phyloP scores from a whole-genome alignment of 306 rosid species.

The Vigna angularis region DNA sequence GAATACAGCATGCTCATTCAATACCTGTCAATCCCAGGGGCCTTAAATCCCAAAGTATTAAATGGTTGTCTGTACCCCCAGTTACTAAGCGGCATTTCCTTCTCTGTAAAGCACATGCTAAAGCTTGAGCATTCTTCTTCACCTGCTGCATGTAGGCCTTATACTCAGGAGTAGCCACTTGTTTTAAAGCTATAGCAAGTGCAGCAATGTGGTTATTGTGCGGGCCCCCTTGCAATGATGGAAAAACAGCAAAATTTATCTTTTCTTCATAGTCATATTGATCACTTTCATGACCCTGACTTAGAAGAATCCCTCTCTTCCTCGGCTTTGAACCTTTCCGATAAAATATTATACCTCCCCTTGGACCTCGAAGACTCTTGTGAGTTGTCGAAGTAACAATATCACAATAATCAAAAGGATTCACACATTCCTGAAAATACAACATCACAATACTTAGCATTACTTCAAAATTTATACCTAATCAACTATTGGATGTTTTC shows the following conservation, averaged over 20 bases:
- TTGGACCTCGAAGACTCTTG: constrained; percentile 98
- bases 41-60: constrained; percentile 96
- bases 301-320: constrained; percentile 73
- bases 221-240: constrained; percentile 98
- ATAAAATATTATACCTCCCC: constrained; percentile 96
- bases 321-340: constrained; percentile 87
- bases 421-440: constrained; percentile 71
- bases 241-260: constrained; percentile 91
- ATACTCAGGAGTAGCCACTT: constrained; percentile 85
- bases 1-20: constrained; percentile 6
- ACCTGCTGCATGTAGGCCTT: constrained; percentile 95
- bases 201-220: constrained; percentile 99
- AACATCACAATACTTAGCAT: constrained; percentile 18
- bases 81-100: constrained; percentile 85
- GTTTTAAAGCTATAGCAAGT: constrained; percentile 93
- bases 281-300: constrained; percentile 73
- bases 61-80: constrained; percentile 96
- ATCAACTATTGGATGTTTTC: background rate
- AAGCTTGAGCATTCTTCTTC: constrained; percentile 91
- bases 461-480: constrained; percentile 15
- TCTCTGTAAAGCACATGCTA: constrained; percentile 79
- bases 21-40: constrained; percentile 89
- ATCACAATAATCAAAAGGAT: constrained; percentile 96
- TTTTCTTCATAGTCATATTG: constrained; percentile 91
- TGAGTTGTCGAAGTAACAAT: constrained; percentile 97